These are phyloP conservation scores for Avena insularis DNA, from an alignment of 176 grass and related monocot species.

Conservation along the genomic window DNA sequence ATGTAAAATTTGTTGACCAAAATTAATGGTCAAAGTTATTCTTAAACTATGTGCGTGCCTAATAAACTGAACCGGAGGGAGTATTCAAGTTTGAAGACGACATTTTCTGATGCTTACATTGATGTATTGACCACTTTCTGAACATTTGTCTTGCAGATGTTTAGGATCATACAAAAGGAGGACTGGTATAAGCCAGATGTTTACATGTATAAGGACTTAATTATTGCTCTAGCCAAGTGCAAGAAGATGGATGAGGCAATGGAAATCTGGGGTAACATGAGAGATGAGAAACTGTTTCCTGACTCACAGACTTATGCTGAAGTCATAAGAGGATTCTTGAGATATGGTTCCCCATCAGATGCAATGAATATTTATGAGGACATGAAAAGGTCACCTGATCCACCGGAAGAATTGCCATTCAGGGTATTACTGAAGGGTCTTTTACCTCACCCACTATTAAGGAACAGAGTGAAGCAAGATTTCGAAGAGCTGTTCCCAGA, in stretches of 20 bases:
- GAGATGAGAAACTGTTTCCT: constrained; percentile 78
- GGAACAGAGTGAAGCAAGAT: constrained; percentile 96
- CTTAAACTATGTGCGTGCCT: too few relatives aligned
- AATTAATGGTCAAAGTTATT: too few relatives aligned
- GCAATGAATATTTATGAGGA: constrained; percentile 98
- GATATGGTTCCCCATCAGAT: constrained; percentile 90
- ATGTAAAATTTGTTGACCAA: too few relatives aligned
- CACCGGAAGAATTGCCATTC: constrained; percentile 87
- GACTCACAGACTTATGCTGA: constrained; percentile 90
- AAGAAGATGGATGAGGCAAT: constrained; percentile 95
- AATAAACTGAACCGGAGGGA: too few relatives aligned
- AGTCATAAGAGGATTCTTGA: constrained; percentile 91
- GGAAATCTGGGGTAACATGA: constrained; percentile 84
- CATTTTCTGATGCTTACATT: constrained; percentile 37
- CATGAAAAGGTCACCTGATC: constrained; percentile 88
- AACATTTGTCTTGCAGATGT: constrained; percentile 60
- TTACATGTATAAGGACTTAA: constrained; percentile 93
- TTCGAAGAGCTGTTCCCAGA: constrained; percentile 95
- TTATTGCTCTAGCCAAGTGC: constrained; percentile 78
- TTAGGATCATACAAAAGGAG: constrained; percentile 90
- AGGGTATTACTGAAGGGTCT: constrained; percentile 90
- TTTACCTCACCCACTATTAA: constrained; percentile 80
- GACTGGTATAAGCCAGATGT: constrained; percentile 98
- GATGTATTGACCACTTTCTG: constrained; percentile 4
- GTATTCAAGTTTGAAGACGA: background rate